These are phyloP conservation scores for Jatropha podagrica DNA, from an alignment of 441 rosid species.

Conservation along the genomic window DNA sequence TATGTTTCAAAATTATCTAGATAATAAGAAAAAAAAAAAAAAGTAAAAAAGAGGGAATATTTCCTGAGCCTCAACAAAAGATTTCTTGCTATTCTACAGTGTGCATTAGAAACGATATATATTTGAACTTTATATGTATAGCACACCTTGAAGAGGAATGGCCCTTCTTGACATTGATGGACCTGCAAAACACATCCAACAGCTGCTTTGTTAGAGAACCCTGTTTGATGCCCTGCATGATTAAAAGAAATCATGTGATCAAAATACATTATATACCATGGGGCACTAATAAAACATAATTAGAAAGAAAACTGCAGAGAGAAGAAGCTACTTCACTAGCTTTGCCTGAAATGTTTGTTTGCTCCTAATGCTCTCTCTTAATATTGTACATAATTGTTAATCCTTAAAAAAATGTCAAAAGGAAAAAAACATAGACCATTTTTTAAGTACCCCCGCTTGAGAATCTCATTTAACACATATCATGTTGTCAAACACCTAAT, in stretches of 20 bases:
- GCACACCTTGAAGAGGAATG: conserved; percentile 14
- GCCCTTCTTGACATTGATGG: conserved; percentile 16
- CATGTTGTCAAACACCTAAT: not conserved
- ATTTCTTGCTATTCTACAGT: conserved; percentile 36
- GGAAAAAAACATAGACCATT: too few species aligned
- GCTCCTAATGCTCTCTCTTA: too few species aligned
- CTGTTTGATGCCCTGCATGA: not conserved
- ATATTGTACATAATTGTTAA: too few species aligned
- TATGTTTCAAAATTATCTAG: conserved; percentile 29
- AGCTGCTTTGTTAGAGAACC: not conserved
- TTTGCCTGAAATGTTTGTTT: too few species aligned
- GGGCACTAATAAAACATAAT: too few species aligned
- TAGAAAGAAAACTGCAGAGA: too few species aligned
- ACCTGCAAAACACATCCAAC: conserved; percentile 31
- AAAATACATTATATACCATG: not conserved
- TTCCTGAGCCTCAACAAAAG: conserved; percentile 19
- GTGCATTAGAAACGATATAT: conserved; percentile 37
- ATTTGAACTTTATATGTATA: conserved; percentile 24
- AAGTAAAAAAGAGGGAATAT: not conserved
- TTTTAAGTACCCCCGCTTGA: not conserved
- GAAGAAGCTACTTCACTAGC: too few species aligned
- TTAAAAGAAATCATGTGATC: not conserved
- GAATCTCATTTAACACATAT: not conserved
- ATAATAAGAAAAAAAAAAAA: conserved; percentile 4
- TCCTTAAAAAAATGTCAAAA: too few species aligned